A percentile compares a stretch with the other conserved stretches of the same genome.
phyloP scores from a whole-genome alignment of 192 early-diverging fungal genomes.

The Dispira simplex region DNA sequence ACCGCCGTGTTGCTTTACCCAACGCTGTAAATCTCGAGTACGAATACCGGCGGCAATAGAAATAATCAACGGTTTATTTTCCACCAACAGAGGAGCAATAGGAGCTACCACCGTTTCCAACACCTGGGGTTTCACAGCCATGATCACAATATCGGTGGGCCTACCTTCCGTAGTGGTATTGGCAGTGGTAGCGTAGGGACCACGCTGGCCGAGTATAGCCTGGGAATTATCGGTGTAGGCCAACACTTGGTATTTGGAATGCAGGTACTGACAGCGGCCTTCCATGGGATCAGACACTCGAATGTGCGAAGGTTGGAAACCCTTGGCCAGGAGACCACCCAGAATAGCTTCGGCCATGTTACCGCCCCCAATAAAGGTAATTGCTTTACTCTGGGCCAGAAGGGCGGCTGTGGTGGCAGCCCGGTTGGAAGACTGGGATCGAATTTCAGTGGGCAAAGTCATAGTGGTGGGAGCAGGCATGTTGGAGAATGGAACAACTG shows the following conservation, averaged over 20 bases:
- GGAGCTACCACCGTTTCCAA: constrained; percentile 49
- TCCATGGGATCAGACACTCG: constrained; percentile 67
- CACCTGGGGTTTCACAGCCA: constrained; percentile 89
- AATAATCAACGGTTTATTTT: constrained; percentile 51
- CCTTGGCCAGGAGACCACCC: constrained; percentile 65
- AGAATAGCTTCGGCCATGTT: constrained; percentile 94
- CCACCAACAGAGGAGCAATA: constrained; percentile 29
- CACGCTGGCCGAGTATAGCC: constrained; percentile 31
- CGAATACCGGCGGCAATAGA: constrained; percentile 85
- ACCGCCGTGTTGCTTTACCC: constrained; percentile 34
- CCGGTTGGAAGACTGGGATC: not conserved
- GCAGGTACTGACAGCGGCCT: constrained; percentile 43
- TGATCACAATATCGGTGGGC: constrained; percentile 54
- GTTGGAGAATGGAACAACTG: too few species aligned
- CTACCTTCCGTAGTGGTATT: constrained; percentile 12
- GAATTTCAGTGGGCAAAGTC: constrained; percentile 9
- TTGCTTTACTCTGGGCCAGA: constrained; percentile 6
- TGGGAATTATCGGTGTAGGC: constrained; percentile 42
- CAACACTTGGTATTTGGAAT: constrained; percentile 41
- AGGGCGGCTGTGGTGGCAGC: not conserved
- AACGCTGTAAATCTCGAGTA: constrained; percentile 51
- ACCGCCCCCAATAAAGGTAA: constrained; percentile 78
- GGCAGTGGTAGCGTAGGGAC: constrained; percentile 13
- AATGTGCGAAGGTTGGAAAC: constrained; percentile 48
- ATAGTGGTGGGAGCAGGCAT: not conserved